These are phyloP conservation scores for Aspergillus udagawae DNA, from an alignment of 2,329 filamentous ascomycete species.

Conservation along the genomic window DNA sequence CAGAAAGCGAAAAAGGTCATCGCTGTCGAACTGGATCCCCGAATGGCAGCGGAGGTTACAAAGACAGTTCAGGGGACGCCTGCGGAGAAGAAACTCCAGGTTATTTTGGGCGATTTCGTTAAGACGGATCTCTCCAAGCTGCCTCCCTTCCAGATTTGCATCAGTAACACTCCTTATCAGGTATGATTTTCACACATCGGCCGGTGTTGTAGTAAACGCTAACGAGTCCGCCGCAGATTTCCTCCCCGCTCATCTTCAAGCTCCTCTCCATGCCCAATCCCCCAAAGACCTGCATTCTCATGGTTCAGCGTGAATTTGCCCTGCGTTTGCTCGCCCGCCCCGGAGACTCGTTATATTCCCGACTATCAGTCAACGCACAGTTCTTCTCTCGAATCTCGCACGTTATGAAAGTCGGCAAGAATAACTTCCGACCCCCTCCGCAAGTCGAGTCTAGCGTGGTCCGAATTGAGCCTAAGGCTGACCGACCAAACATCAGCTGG, in stretches of 20 bases:
- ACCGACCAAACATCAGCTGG: conserved; percentile 82
- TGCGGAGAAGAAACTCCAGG: conserved; percentile 75
- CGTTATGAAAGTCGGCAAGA: conserved; percentile 90
- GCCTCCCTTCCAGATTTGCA: conserved; percentile 77
- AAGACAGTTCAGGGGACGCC: conserved; percentile 91
- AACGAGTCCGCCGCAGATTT: conserved; percentile 57
- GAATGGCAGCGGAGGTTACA: conserved; percentile 93
- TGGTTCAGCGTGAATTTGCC: conserved; percentile 88
- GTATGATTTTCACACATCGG: conserved; percentile 30
- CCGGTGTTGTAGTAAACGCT: neutral
- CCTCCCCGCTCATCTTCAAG: conserved; percentile 85
- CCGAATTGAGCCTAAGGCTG: conserved; percentile 80
- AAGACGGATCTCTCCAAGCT: conserved; percentile 63
- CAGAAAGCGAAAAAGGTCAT: conserved; percentile 80
- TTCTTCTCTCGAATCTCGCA: conserved; percentile 73
- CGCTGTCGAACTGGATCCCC: conserved; percentile 87
- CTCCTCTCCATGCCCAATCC: conserved; percentile 77
- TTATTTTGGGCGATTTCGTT: conserved; percentile 88
- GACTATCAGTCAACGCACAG: conserved; percentile 89
- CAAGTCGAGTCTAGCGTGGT: conserved; percentile 90
- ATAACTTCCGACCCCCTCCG: conserved; percentile 94
- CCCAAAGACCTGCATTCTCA: conserved; percentile 80
- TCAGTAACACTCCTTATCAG: conserved; percentile 71
- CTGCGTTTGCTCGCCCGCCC: conserved; percentile 83
- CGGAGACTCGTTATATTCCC: conserved; percentile 82